A percentile compares a stretch with the other conserved stretches of the same genome.
phyloP scores from a whole-genome alignment of 2,329 filamentous ascomycete species.

The Aplosporella prunicola region DNA sequence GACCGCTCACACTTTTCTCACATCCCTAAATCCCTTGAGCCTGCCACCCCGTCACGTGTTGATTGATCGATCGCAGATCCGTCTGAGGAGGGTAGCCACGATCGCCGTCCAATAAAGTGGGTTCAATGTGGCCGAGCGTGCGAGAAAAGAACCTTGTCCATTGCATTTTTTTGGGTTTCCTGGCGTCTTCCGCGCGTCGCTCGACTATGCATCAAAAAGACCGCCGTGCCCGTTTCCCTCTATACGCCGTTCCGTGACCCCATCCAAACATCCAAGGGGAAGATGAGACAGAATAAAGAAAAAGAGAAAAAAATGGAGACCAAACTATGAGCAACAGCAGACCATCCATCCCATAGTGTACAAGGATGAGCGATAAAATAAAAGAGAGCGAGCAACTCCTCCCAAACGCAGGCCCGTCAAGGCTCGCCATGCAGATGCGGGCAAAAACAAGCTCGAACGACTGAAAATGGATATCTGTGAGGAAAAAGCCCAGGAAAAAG shows the following conservation, averaged over 20 bases:
- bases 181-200: not conserved
- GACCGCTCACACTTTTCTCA: no score
- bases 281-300: not conserved
- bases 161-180: no score
- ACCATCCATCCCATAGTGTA: conserved; percentile 8
- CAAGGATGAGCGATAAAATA: conserved; percentile 1
- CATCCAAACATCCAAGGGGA: not conserved
- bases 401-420: not conserved
- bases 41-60: conserved; percentile 3
- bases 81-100: no score
- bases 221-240: conserved; percentile 5
- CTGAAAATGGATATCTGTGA: conserved; percentile 11
- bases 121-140: no score
- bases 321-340: not conserved
- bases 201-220: conserved; percentile 2
- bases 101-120: no score
- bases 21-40: not conserved
- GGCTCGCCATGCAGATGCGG: conserved; percentile 9
- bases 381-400: conserved; percentile 2
- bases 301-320: not conserved
- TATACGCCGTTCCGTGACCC: conserved; percentile 6
- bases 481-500: no score
- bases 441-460: conserved; percentile 9
- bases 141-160: no score
- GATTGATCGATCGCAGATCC: conserved; percentile 5